Conservation (phyloP, 495 filamentous ascomycete species). For the Tuber indicum region DNA sequence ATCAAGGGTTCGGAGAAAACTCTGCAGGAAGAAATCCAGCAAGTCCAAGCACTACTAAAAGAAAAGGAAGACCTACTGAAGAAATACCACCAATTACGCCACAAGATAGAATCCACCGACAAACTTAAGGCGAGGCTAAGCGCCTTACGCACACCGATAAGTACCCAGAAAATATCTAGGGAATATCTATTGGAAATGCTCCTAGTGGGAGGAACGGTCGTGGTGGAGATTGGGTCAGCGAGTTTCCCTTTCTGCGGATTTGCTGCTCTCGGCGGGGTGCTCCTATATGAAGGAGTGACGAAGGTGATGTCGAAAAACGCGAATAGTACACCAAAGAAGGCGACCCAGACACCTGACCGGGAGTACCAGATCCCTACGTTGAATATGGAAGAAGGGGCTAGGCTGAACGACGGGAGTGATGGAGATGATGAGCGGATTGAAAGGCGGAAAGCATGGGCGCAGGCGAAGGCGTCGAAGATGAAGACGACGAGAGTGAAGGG, state of each 20-base stretch:
- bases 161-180: neutral
- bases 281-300: neutral
- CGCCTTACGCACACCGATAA: neutral
- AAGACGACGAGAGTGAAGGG: neutral
- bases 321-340: neutral
- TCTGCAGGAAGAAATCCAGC: neutral
- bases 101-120: neutral
- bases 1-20: neutral
- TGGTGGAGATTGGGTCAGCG: neutral
- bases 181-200: neutral
- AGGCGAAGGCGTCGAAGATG: neutral
- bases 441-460: neutral
- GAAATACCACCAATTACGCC: neutral
- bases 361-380: neutral
- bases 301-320: neutral
- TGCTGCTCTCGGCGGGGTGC: neutral
- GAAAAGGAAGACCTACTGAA: neutral
- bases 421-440: neutral
- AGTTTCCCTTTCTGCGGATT: neutral
- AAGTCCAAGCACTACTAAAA: neutral
- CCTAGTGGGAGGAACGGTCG: neutral
- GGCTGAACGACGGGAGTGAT: neutral
- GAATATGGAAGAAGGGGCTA: neutral
- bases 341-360: neutral
- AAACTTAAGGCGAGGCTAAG: neutral